Conservation (phyloP, 805 yeast genomes). For the Dipodascus geniculatus region DNA sequence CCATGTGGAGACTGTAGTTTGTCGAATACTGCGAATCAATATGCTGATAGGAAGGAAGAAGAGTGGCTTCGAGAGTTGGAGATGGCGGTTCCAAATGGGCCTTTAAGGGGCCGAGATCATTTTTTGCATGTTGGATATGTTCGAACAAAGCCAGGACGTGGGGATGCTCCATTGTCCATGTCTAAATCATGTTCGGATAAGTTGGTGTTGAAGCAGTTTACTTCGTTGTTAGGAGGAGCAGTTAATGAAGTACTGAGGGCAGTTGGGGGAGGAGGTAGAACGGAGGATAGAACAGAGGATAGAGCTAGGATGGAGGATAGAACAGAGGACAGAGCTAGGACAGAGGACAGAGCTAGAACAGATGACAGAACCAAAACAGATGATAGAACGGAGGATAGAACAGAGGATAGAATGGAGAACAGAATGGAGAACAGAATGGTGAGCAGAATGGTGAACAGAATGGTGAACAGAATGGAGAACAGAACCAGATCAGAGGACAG, state of each 20-base stretch:
- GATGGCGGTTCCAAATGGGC: slow-evolving; percentile 1
- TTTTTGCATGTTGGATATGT: slow-evolving; percentile 50
- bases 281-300: no score
- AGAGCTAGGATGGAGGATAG: no score
- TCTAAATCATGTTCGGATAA: slow-evolving; percentile 91
- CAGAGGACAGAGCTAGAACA: no score
- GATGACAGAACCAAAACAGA: no score
- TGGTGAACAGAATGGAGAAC: no score
- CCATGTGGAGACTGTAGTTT: slow-evolving; percentile 92
- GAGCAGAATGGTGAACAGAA: no score
- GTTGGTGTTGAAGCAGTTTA: slow-evolving; percentile 45
- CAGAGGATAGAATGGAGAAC: no score
- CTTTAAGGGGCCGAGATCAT: slow-evolving; percentile 52
- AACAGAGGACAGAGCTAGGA: no score
- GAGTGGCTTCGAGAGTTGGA: slow-evolving; percentile 2
- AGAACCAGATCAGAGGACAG: no score
- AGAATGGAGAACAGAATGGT: no score
- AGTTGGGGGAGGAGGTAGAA: no score
- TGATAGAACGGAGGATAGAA: no score
- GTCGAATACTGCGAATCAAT: slow-evolving; percentile 22
- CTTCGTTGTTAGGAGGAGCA: slow-evolving; percentile 25
- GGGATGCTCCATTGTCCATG: slow-evolving; percentile 57
- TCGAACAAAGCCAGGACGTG: slow-evolving; percentile 87
- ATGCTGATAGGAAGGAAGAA: slow-evolving; percentile 14
- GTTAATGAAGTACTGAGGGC: slow-evolving; percentile 12